Evolutionary conservation across 192 early-diverging fungal species (phyloP).

Genomic region (Ambispora gerdemannii): DNA sequence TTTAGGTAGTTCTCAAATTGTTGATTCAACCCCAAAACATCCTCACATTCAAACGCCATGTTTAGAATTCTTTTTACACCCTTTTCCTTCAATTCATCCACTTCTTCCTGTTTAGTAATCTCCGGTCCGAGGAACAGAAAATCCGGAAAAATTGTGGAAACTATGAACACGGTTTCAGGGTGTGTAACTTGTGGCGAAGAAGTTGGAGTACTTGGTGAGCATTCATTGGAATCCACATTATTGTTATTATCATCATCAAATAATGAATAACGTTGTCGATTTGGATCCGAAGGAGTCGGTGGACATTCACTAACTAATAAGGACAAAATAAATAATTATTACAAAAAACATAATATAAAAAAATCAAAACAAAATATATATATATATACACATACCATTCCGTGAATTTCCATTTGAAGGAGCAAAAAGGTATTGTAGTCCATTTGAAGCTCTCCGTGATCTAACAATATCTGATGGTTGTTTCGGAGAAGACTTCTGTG

Average conservation of each 20-base stretch:
- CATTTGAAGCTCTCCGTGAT: slow-evolving; percentile 13
- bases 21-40: slow-evolving; percentile 43
- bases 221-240: slow-evolving; percentile 17
- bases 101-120: slow-evolving; percentile 52
- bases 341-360: background rate
- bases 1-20: slow-evolving; percentile 44
- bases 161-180: slow-evolving; percentile 41
- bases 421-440: slow-evolving; percentile 14
- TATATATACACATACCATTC: background rate
- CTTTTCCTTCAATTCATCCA: slow-evolving; percentile 48
- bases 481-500: background rate
- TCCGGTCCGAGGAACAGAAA: slow-evolving; percentile 70
- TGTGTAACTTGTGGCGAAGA: slow-evolving; percentile 31
- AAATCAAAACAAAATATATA: background rate
- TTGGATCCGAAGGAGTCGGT: slow-evolving; percentile 3
- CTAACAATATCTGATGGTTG: background rate
- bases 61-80: slow-evolving; percentile 72
- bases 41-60: slow-evolving; percentile 71
- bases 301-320: background rate
- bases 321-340: background rate
- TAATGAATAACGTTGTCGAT: background rate
- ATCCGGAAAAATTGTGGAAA: slow-evolving; percentile 56
- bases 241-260: background rate
- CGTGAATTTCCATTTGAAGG: background rate
- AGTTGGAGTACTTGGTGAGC: slow-evolving; percentile 8